phyloP scores from a whole-genome alignment of 768 basidiomycete species.

The Phanerochaete sordida region DNA sequence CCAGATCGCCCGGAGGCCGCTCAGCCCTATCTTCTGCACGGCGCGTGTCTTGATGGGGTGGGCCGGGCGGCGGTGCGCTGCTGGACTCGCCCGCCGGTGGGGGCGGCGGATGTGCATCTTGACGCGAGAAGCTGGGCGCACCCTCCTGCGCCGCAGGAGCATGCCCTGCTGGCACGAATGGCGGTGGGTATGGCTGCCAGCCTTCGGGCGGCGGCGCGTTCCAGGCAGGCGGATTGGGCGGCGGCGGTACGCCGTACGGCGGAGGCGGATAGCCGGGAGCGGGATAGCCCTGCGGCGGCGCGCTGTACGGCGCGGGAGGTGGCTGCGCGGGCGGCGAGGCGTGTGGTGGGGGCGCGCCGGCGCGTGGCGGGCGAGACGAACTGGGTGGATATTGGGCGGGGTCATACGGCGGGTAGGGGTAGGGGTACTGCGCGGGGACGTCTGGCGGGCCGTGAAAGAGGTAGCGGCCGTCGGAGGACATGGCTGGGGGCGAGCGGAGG shows the following conservation, averaged over 20 bases:
- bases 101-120: constrained; percentile 4
- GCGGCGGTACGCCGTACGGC: constrained; percentile 16
- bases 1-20: constrained; percentile 9
- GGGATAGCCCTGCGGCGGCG: constrained; percentile 6
- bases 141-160: constrained; percentile 8
- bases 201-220: constrained; percentile 27
- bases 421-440: constrained; percentile 46
- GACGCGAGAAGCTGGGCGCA: constrained; percentile 12
- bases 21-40: constrained; percentile 18
- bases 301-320: constrained; percentile 12
- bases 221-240: constrained; percentile 33
- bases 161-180: constrained; percentile 14
- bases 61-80: constrained; percentile 10
- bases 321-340: constrained; percentile 26
- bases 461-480: constrained; percentile 53
- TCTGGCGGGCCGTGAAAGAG: constrained; percentile 50
- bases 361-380: constrained; percentile 17
- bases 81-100: neutral
- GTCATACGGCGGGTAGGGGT: constrained; percentile 33
- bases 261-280: constrained; percentile 16
- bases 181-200: constrained; percentile 33
- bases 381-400: constrained; percentile 21
- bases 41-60: constrained; percentile 16
- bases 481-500: constrained; percentile 19
- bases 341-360: constrained; percentile 20